A percentile compares a stretch with the other conserved stretches of the same genome.
phyloP scores from a whole-genome alignment of 768 basidiomycete species.

The Daedaleopsis sinensis region DNA sequence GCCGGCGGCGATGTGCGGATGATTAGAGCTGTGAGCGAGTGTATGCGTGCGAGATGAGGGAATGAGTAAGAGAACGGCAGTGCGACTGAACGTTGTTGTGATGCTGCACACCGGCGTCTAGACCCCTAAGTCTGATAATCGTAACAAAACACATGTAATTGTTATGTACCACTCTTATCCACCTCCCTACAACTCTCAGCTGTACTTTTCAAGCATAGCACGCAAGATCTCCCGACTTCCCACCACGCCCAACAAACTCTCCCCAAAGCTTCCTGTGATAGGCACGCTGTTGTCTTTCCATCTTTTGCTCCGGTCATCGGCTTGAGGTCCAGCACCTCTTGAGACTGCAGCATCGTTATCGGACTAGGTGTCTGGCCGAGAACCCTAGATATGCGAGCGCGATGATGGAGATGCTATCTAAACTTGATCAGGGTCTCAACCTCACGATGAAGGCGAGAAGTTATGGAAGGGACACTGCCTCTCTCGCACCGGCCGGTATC shows the following conservation, averaged over 20 bases:
- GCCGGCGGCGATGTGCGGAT: slow-evolving; percentile 10
- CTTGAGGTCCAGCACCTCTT: too few species aligned
- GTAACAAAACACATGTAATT: not conserved
- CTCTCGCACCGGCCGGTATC: not conserved
- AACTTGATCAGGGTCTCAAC: not conserved
- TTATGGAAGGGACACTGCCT: not conserved
- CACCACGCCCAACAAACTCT: too few species aligned
- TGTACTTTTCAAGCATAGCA: not conserved
- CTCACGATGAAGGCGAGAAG: not conserved
- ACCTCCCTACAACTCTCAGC: not conserved
- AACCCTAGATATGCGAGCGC: not conserved
- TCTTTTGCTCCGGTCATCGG: too few species aligned
- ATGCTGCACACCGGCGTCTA: not conserved
- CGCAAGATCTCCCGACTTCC: not conserved
- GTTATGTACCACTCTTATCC: not conserved
- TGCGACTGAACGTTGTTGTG: not conserved
- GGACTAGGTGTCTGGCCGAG: not conserved
- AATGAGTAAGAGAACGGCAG: not conserved
- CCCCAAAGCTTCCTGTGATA: too few species aligned
- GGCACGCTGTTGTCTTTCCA: too few species aligned
- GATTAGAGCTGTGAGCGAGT: slow-evolving; percentile 12
- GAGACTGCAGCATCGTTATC: not conserved
- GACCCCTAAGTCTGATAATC: not conserved
- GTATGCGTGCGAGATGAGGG: slow-evolving; percentile 4
- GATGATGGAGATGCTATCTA: not conserved